Conservation (phyloP, 768 basidiomycete genomes). For the Pisolithus albus region DNA sequence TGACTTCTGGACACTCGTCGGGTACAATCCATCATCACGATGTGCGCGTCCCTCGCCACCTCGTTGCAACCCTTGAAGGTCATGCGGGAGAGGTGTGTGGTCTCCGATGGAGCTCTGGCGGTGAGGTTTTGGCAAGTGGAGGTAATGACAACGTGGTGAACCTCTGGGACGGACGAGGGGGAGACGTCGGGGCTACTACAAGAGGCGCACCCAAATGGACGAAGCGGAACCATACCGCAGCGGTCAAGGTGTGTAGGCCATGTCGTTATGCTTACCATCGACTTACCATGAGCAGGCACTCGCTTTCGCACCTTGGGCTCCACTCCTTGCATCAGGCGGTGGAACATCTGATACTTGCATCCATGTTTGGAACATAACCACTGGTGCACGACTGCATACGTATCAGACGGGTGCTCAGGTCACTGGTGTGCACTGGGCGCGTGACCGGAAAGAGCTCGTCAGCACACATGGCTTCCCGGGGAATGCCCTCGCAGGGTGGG, state of each 20-base stretch:
- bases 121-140: constrained; percentile 87
- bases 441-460: constrained; percentile 82
- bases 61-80: constrained; percentile 83
- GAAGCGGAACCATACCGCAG: constrained; percentile 86
- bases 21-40: constrained; percentile 98
- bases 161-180: constrained; percentile 87
- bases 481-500: constrained; percentile 73
- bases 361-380: constrained; percentile 87
- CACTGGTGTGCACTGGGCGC: constrained; percentile 83
- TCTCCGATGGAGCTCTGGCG: constrained; percentile 81
- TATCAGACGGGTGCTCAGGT: constrained; percentile 86
- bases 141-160: constrained; percentile 98
- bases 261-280: neutral
- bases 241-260: constrained; percentile 54
- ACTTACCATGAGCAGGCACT: constrained; percentile 53
- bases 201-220: constrained; percentile 77
- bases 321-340: constrained; percentile 86
- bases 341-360: constrained; percentile 91
- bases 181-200: constrained; percentile 40
- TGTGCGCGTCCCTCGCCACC: constrained; percentile 79
- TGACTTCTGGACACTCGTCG: constrained; percentile 85
- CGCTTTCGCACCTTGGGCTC: constrained; percentile 96
- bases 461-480: constrained; percentile 95
- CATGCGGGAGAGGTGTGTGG: constrained; percentile 94
- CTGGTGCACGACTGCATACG: constrained; percentile 85